Base-by-base conservation (phyloP, 306 rosid species). In the Citrullus mucosospermus region DNA sequence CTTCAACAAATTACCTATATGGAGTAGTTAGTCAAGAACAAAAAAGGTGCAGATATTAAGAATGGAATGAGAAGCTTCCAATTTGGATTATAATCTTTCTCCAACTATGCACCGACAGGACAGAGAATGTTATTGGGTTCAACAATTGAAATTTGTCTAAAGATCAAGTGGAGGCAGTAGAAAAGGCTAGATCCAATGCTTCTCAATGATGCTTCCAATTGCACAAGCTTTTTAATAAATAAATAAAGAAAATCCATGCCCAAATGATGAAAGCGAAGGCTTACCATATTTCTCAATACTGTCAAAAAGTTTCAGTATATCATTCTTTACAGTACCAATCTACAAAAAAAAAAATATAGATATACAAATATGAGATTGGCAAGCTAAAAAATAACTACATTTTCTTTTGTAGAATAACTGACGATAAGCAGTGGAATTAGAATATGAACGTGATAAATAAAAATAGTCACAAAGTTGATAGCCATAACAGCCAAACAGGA, bases 211-310 rank as follows among this genome's bases (percentile, higher is more conserved):
- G 20, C 16, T 36, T 43, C 20, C 32, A 22, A 12, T 20, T 43
- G 2, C 2, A 12, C 38, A 17, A 28, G 61, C 6, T 73, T 32
- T 51, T 30, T 9, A 56, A 55, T 55, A 51, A 51, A 50, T 12
- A 50, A 50, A 59, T 25, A 58, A 68, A 43, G 3, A 48, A 48
- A 53, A 53, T 54, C 77, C 43, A 74, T 18, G 38, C 9, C 5
- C 5, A 2, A 34, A 54, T 25, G 25, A 70, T 69, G 76, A 53
- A 81, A 61, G 86, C 9, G 9, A 53, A 53, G 3, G 59, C 92
- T n/a, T 89, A 96, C 99, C 98, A 89, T 96, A 93, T 85, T 90
- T 93, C 89, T 93, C 96, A 80, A 93, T 82, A 82, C 91, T 90
- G 88, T 93, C 99, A 78, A 96, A 96, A 82, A 96, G 99, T 88